phyloP scores from a whole-genome alignment of 139 green algal species.

The Dunaliella sp. region DNA sequence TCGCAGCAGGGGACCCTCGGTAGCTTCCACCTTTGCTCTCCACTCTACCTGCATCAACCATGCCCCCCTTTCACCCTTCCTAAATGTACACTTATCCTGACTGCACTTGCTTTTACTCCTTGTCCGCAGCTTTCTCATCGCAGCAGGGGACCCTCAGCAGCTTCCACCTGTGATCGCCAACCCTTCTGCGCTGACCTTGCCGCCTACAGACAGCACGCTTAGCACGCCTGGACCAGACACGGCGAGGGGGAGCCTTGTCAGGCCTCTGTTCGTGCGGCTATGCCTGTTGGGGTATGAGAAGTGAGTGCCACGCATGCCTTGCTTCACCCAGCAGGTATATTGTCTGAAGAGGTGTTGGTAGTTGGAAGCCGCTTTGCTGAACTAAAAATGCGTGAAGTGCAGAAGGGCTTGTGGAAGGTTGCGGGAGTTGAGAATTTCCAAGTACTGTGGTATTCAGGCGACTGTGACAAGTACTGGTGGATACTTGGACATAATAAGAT shows the following conservation, averaged over 20 bases:
- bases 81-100: no score
- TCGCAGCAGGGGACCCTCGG: slow-evolving; percentile 80
- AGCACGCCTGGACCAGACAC: neutral
- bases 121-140: slow-evolving; percentile 64
- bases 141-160: slow-evolving; percentile 82
- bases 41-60: no score
- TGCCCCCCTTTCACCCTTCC: no score
- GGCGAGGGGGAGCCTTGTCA: slow-evolving; percentile 44
- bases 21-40: slow-evolving; percentile 85
- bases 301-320: slow-evolving; percentile 56
- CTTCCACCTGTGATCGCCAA: slow-evolving; percentile 75
- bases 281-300: slow-evolving; percentile 49
- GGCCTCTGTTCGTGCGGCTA: slow-evolving; percentile 80
- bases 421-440: no score
- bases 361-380: no score
- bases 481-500: no score
- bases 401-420: no score
- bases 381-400: no score
- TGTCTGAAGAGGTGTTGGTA: neutral
- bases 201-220: neutral
- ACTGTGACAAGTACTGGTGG: no score
- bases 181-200: slow-evolving; percentile 38
- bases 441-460: no score
- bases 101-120: neutral
- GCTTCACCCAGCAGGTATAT: neutral